Evolutionary conservation across 139 green algal species (phyloP).

Genomic region (Limnomonas spitsbergensis): DNA sequence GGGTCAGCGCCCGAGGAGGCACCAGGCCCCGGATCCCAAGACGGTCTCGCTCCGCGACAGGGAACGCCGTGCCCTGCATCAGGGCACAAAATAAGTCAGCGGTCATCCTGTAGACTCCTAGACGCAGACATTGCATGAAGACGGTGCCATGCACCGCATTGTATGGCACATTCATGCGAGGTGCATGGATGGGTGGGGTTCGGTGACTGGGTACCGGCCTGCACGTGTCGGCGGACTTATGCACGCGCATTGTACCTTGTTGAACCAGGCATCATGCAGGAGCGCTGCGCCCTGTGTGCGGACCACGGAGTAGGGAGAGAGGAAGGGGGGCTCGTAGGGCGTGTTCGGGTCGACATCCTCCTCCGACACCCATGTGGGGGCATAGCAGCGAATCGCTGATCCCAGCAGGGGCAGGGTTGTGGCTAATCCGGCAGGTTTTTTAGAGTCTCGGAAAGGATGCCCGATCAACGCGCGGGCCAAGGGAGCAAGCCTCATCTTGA

Average conservation of each 20-base stretch:
- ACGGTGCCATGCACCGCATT: background rate
- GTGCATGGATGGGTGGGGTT: too few relatives aligned
- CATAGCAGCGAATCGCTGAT: too few relatives aligned
- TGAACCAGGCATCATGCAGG: conserved; percentile 70
- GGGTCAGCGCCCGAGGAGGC: conserved; percentile 56
- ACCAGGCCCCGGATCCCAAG: conserved; percentile 85
- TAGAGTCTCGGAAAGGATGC: too few relatives aligned
- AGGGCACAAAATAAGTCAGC: background rate
- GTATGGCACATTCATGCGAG: too few relatives aligned
- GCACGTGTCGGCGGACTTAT: background rate
- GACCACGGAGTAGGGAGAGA: background rate
- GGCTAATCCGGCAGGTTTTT: too few relatives aligned
- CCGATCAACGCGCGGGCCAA: too few relatives aligned
- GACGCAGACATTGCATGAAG: background rate
- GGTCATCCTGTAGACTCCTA: background rate
- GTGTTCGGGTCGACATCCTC: background rate
- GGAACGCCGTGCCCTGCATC: conserved; percentile 80
- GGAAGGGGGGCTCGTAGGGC: background rate
- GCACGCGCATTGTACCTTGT: conserved; percentile 49
- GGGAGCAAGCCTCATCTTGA: too few relatives aligned
- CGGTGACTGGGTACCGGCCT: too few relatives aligned
- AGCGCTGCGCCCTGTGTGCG: conserved; percentile 47
- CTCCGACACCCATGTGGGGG: too few relatives aligned
- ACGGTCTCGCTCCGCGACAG: conserved; percentile 75
- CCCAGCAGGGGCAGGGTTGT: too few relatives aligned